Percentiles rank a stretch among this genome's conserved stretches.
Conservation (phyloP, 805 yeast genomes). For the Maudiozyma serrabonitensis region DNA sequence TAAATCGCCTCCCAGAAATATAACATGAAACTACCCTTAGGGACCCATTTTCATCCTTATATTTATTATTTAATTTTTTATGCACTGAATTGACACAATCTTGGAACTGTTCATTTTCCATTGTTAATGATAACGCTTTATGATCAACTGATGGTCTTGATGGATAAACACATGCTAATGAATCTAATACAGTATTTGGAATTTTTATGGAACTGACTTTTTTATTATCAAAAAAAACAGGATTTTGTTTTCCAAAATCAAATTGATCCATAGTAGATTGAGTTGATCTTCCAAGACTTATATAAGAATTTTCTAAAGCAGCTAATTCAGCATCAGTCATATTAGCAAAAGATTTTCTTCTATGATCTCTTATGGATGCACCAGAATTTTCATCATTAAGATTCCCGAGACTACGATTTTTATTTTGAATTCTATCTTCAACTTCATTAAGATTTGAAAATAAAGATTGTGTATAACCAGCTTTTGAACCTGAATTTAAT, state of each 20-base stretch:
- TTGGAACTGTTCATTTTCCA: constrained; percentile 12
- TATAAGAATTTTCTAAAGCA: constrained; percentile 21
- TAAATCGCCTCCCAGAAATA: constrained; percentile 54
- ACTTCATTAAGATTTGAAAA: constrained; percentile 28
- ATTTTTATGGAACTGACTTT: neutral
- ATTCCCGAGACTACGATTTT: neutral
- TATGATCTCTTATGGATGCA: neutral
- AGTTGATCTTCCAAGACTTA: constrained; percentile 19
- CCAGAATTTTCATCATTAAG: neutral
- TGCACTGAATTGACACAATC: constrained; percentile 8
- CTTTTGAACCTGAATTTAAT: constrained; percentile 24
- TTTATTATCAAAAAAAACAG: constrained; percentile 9
- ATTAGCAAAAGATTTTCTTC: constrained; percentile 24
- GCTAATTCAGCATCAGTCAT: constrained; percentile 28
- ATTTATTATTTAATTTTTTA: constrained; percentile 4
- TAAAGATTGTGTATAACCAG: constrained; percentile 24
- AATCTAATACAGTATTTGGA: constrained; percentile 11
- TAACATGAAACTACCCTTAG: constrained; percentile 47
- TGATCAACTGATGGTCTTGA: constrained; percentile 26
- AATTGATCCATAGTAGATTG: constrained; percentile 17
- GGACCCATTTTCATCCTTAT: constrained; percentile 6
- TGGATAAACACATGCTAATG: constrained; percentile 24
- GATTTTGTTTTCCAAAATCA: constrained; percentile 25
- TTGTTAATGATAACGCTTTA: constrained; percentile 22
- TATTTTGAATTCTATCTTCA: constrained; percentile 22